Evolutionary conservation across 495 filamentous ascomycete species (phyloP), one percentile per base, ranked within the genome.

Genomic region (Aspergillus hancockii): DNA sequence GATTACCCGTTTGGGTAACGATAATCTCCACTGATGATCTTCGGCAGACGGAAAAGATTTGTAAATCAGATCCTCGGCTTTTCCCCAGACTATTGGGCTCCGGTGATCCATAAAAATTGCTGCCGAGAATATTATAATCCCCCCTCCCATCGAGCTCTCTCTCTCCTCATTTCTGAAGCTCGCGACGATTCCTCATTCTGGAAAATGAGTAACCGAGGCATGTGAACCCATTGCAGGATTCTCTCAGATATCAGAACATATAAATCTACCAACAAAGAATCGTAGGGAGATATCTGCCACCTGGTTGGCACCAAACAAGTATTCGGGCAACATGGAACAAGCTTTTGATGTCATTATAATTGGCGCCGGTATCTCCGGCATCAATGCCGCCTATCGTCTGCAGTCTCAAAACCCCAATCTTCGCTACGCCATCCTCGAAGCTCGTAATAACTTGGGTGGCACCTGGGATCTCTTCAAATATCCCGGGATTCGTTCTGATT

Each of bases 391-490:
- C 9, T 91, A 92, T 62, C 82, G 85, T 8, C 62, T 93, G 0
- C 87, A 90, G 65, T 75, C 77, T 1, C 71, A 83, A 59, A 66
- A 85, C 6, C 75, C 89, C 0, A 63, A 77, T 45, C 71, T 74
- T 52, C 75, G 63, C 57, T 90, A 84, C 65, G 75, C 81, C 36
- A 79, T 92, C 55, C 77, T 91, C 30, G 88, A 91, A 68, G 74
- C 78, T 2, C 83, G 88, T 36, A 64, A 73, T 50, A 73, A 71
- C 4, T 73, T 90, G 6, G 88, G 88, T 13, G 88, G 88, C 1
- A 92, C 88, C 0, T 90, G 88, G 88, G 83, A 85, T 65, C 80
- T 90, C 40, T 91, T 88, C 74, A 81, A 79, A 31, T 91, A 90
- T 54, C 88, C 88, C 9, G 87, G 88, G 0, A 80, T 87, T 49